Conservation (phyloP, 495 filamentous ascomycete genomes). For the Neurospora sp. region DNA sequence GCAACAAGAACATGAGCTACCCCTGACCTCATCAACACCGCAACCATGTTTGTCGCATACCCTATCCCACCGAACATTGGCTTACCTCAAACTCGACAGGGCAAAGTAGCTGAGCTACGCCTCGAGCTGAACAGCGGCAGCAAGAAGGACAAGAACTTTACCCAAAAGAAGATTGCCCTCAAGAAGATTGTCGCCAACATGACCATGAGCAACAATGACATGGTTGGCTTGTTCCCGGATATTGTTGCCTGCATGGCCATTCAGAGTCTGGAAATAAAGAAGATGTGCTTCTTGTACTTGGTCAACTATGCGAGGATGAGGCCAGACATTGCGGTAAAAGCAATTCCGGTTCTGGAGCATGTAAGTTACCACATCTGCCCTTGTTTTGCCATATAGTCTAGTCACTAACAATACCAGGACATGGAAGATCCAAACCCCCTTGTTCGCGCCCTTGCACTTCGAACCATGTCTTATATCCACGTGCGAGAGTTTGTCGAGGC, state of each 20-base stretch:
- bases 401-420: conserved; percentile 48
- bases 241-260: conserved; percentile 92
- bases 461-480: conserved; percentile 96
- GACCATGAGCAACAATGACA: conserved; percentile 99
- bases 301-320: conserved; percentile 96
- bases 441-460: conserved; percentile 82
- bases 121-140: conserved; percentile 85
- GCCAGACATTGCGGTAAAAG: conserved; percentile 87
- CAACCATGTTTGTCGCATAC: conserved; percentile 41
- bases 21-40: conserved; percentile 1
- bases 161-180: conserved; percentile 93
- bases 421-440: conserved; percentile 91
- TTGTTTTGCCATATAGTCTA: not conserved
- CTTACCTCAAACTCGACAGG: conserved; percentile 50
- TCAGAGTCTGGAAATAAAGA: conserved; percentile 94
- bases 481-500: conserved; percentile 93
- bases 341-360: conserved; percentile 74
- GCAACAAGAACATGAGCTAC: conserved; percentile 15
- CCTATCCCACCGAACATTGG: conserved; percentile 27
- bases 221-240: conserved; percentile 95
- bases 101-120: conserved; percentile 96
- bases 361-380: conserved; percentile 36
- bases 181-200: conserved; percentile 99
- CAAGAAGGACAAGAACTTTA: conserved; percentile 97
- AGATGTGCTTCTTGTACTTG: conserved; percentile 98